These are phyloP conservation scores for Gossypium aridum DNA, from an alignment of 441 rosid species.

Conservation along the genomic window DNA sequence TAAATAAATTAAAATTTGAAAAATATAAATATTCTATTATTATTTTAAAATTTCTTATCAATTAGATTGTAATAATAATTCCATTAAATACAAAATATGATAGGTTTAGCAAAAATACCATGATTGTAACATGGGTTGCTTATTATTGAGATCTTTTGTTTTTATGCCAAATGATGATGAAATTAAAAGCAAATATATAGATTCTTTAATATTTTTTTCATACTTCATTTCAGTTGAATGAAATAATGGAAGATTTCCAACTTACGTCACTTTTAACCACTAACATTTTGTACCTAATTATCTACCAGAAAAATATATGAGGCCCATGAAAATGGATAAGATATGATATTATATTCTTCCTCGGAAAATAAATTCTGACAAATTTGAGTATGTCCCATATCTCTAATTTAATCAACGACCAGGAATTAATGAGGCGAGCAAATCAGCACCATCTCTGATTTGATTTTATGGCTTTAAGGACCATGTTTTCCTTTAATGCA, in stretches of 20 bases:
- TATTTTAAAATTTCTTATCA: too few species aligned
- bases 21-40: too few species aligned
- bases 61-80: too few species aligned
- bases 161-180: too few species aligned
- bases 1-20: too few species aligned
- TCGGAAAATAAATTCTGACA: neutral
- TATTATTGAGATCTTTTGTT: too few species aligned
- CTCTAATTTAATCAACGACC: neutral
- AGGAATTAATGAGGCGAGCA: neutral
- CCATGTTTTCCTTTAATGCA: too few species aligned
- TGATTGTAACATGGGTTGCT: too few species aligned
- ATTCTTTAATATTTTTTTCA: neutral
- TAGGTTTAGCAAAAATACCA: too few species aligned
- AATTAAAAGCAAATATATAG: too few species aligned
- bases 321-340: neutral
- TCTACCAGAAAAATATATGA: neutral
- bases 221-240: neutral
- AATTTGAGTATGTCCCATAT: neutral
- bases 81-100: too few species aligned
- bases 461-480: neutral
- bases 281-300: neutral
- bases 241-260: neutral
- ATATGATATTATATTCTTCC: neutral
- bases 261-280: neutral
- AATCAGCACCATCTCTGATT: neutral